Conservation (phyloP, 2,329 filamentous ascomycete species). For the Aspergillus tubingensis region DNA sequence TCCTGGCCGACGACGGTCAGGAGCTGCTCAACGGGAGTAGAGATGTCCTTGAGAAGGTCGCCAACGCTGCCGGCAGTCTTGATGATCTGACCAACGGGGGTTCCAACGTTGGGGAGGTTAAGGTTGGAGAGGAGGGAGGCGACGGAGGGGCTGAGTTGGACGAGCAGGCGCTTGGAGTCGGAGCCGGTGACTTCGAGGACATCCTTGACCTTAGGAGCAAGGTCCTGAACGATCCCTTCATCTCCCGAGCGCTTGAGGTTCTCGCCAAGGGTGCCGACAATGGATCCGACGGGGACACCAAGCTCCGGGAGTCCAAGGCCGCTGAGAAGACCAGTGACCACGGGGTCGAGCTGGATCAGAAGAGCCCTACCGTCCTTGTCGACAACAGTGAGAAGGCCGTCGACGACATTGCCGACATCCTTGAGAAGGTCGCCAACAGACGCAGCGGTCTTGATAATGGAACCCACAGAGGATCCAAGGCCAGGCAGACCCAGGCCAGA, state of each 20-base stretch:
- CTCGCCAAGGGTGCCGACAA: conserved; percentile 29
- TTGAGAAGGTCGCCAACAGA: conserved; percentile 29
- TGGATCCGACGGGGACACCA: conserved; percentile 29
- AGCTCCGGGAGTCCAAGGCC: conserved; percentile 33
- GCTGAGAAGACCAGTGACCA: conserved; percentile 29
- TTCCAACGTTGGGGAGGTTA: conserved; percentile 30
- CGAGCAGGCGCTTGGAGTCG: conserved; percentile 31
- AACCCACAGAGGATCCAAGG: conserved; percentile 29
- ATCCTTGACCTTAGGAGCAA: conserved; percentile 26
- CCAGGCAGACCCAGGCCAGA: conserved; percentile 31
- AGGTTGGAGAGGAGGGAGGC: conserved; percentile 31
- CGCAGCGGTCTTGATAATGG: conserved; percentile 29
- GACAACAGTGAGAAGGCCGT: conserved; percentile 35
- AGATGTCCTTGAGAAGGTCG: conserved; percentile 30
- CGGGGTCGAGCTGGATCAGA: conserved; percentile 33
- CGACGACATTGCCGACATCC: conserved; percentile 25
- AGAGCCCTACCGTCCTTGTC: conserved; percentile 32
- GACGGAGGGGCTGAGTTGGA: conserved; percentile 35
- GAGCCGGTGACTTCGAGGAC: conserved; percentile 34
- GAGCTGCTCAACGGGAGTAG: conserved; percentile 20
- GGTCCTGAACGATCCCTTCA: conserved; percentile 30
- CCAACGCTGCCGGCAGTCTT: conserved; percentile 27
- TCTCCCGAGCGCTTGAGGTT: conserved; percentile 32
- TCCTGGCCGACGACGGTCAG: conserved; percentile 25
- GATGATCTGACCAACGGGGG: conserved; percentile 30